Evolutionary conservation across 441 rosid genomes (phyloP).

Genomic region (Gossypium davidsonii): DNA sequence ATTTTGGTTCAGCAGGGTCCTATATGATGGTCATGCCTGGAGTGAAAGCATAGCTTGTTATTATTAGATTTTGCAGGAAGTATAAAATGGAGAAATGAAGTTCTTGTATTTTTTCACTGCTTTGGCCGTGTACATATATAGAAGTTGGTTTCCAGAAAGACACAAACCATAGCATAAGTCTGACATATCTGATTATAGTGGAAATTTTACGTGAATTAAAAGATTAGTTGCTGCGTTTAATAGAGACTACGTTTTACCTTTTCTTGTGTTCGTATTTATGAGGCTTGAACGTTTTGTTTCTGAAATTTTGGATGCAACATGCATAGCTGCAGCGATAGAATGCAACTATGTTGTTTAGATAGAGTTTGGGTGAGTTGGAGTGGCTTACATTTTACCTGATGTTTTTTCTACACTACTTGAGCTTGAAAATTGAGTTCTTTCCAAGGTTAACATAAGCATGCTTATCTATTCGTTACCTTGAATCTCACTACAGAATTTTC

Average conservation of each 20-base stretch:
- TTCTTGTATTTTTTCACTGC: not conserved
- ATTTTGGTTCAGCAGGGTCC: not conserved
- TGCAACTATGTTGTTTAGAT: conserved; percentile 1
- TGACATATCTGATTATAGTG: not conserved
- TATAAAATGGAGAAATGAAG: not conserved
- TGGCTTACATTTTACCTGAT: not conserved
- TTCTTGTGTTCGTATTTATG: not conserved
- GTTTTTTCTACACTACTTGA: not conserved
- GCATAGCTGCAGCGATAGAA: not conserved
- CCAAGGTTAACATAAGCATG: not conserved
- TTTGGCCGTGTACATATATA: not conserved
- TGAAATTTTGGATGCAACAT: not conserved
- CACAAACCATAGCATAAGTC: not conserved
- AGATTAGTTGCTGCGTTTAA: not conserved
- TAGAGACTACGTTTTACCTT: not conserved
- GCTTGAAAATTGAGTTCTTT: conserved; percentile 5
- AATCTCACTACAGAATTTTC: not conserved
- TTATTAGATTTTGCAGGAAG: not conserved
- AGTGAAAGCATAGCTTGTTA: not conserved
- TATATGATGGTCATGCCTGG: not conserved
- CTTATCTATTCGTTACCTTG: not conserved
- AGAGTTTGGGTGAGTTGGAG: not conserved
- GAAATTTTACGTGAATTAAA: not conserved
- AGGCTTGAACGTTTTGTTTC: not conserved
- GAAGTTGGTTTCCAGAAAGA: not conserved